Evolutionary conservation across 2,329 filamentous ascomycete genomes (phyloP).

Genomic region (Dactylella cylindrospora): DNA sequence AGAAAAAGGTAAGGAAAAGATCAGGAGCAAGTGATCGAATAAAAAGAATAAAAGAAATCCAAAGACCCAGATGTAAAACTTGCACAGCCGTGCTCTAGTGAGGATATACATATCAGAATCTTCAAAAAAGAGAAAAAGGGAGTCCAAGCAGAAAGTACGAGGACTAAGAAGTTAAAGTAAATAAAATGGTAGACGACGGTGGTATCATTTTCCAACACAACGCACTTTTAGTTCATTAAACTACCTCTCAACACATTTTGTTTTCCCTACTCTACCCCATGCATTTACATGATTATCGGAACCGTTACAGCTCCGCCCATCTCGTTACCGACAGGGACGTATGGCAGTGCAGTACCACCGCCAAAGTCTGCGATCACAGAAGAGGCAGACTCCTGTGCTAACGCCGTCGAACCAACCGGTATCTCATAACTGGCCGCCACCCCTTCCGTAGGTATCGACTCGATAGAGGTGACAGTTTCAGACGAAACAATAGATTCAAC

Average conservation of each 20-base stretch:
- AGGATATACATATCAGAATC: neutral
- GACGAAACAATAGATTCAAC: too few species aligned
- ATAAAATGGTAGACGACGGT: conserved; percentile 25
- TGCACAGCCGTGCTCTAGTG: neutral
- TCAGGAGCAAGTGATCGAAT: neutral
- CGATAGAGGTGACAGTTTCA: too few species aligned
- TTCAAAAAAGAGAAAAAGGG: conserved; percentile 7
- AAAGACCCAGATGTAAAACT: neutral
- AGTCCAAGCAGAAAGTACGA: too few species aligned
- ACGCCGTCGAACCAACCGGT: too few species aligned
- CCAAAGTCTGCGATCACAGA: conserved; percentile 38
- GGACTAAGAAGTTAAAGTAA: too few species aligned
- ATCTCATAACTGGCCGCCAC: too few species aligned
- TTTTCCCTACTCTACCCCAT: neutral
- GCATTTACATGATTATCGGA: conserved; percentile 6
- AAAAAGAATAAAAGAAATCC: conserved; percentile 3
- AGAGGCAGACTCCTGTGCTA: too few species aligned
- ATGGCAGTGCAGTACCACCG: conserved; percentile 14
- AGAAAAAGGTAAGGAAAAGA: too few species aligned
- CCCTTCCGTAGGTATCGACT: too few species aligned
- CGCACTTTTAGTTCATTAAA: too few species aligned
- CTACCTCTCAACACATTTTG: conserved; percentile 29
- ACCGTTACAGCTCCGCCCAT: conserved; percentile 9
- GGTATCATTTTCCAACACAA: conserved; percentile 40
- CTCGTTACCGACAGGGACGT: conserved; percentile 15